Evolutionary conservation across 2,329 filamentous ascomycete species (phyloP), one percentile per base, ranked within the genome.

Genomic region (Fusarium lyarnte): DNA sequence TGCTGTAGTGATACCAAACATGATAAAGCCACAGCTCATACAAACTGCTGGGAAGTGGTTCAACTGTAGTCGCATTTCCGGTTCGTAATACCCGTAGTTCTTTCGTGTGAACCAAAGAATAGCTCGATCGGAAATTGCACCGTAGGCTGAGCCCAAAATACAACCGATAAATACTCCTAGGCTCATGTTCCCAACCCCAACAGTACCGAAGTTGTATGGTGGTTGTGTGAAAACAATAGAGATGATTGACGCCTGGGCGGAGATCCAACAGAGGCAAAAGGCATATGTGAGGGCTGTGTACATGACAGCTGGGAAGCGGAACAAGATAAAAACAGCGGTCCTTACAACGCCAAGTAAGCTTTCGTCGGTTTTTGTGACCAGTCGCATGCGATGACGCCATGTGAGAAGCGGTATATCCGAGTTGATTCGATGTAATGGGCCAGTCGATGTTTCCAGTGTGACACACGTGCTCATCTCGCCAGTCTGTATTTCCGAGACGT

Each of bases 11-110:
- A 72, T 69, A 8, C 82, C 82, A 61, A 82, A 84, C 73, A 83
- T 79, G 17, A 81, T 77, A 14, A 82, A 33, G 0, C 82, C 82
- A 5, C 74, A 79, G 5, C 78, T 76, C 68, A 80, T 73, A 13
- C 74, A 43, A 2, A 83, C 6, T 0, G 78, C 79, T 8, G 82
- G 81, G 9, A 76, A 43, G 8, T 67, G 63, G 19, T 70, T 46
- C 4, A 72, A n/a, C 25, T 78, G 82, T 5, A 85, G 74, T 3
- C 84, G 76, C 77, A 84, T 84, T 61, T 85, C 84, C 0, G 83
- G 83, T 60, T 84, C 83, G 55, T 81, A 84, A 31, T 81, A 79
- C 4, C 82, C 83, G 3, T 77, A 73, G 12, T 84, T 84, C 4
- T 78, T 74, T 13, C 76, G 76, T 0, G 84, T 76, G n/a, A 82